Conservation (phyloP, 495 filamentous ascomycete genomes). For the Mycothermus thermophilus region DNA sequence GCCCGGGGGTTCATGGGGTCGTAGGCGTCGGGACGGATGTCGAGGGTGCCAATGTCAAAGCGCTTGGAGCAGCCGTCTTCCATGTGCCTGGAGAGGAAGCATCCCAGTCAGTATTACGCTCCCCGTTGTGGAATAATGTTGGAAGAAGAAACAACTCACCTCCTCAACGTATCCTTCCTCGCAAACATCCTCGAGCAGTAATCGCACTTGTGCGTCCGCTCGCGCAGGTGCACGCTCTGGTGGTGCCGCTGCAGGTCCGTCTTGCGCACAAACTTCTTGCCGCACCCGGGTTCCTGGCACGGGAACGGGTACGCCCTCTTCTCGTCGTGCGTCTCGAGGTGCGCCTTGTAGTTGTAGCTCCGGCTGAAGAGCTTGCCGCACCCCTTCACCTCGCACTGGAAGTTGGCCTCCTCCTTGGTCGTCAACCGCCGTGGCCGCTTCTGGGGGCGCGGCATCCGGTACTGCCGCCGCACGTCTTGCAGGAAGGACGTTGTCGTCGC, state of each 20-base stretch:
- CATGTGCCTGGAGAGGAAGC: slow-evolving; percentile 42
- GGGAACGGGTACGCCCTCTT: slow-evolving; percentile 52
- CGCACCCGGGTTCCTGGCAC: slow-evolving; percentile 51
- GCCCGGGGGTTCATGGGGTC: slow-evolving; percentile 14
- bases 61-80: slow-evolving; percentile 69
- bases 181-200: slow-evolving; percentile 64
- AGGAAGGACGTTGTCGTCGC: no score
- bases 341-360: slow-evolving; percentile 81
- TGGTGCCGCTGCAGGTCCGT: slow-evolving; percentile 75
- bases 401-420: slow-evolving; percentile 61
- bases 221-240: slow-evolving; percentile 69
- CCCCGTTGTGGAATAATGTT: background rate
- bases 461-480: slow-evolving; percentile 22
- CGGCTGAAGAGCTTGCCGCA: slow-evolving; percentile 76
- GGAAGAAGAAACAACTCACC: slow-evolving; percentile 32
- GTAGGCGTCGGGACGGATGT: slow-evolving; percentile 30
- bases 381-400: slow-evolving; percentile 50
- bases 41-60: slow-evolving; percentile 42
- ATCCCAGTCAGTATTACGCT: slow-evolving; percentile 2
- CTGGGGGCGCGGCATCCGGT: slow-evolving; percentile 27
- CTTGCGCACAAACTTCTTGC: slow-evolving; percentile 65
- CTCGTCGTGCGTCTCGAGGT: slow-evolving; percentile 82
- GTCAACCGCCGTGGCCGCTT: slow-evolving; percentile 44
- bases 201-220: slow-evolving; percentile 55
- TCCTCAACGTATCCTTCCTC: slow-evolving; percentile 68